These are phyloP conservation scores for Plantago coronopus DNA, from an alignment of 305 asterid species.

Conservation along the genomic window DNA sequence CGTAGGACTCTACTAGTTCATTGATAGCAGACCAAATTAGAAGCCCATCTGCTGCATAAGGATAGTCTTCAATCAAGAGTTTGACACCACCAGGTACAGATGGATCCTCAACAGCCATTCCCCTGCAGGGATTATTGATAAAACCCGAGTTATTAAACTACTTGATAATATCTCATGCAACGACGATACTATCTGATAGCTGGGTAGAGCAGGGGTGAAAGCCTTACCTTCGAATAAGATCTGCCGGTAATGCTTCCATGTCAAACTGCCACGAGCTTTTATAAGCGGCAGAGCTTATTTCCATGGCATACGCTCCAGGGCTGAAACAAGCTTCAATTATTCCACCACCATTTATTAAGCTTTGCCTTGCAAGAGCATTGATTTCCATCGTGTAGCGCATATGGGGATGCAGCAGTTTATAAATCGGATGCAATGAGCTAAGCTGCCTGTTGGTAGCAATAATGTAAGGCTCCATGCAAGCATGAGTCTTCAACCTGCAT, in stretches of 20 bases:
- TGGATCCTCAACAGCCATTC: constrained; percentile 79
- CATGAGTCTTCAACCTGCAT: constrained; percentile 77
- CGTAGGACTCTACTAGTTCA: constrained; percentile 66
- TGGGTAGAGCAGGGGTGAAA: too few relatives aligned
- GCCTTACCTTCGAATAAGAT: constrained; percentile 55
- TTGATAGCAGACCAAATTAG: constrained; percentile 70
- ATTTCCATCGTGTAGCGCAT: constrained; percentile 83
- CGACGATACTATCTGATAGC: too few relatives aligned
- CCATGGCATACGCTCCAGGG: constrained; percentile 69
- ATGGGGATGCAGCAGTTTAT: constrained; percentile 77
- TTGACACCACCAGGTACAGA: constrained; percentile 59
- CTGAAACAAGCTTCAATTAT: constrained; percentile 68
- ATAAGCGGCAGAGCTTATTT: constrained; percentile 78
- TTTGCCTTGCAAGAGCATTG: constrained; percentile 72
- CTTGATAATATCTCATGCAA: too few relatives aligned
- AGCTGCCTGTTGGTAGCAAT: constrained; percentile 83
- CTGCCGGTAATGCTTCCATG: constrained; percentile 76
- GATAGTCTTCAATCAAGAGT: constrained; percentile 74
- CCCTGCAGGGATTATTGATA: constrained; percentile 36
- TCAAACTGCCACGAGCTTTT: constrained; percentile 69
- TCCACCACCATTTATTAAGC: constrained; percentile 68
- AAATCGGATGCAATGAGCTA: constrained; percentile 75
- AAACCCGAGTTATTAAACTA: not conserved
- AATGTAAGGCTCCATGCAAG: constrained; percentile 62
- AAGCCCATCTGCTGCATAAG: constrained; percentile 88